phyloP scores from a whole-genome alignment of 768 basidiomycete species.

The Russula griseocarnosa region DNA sequence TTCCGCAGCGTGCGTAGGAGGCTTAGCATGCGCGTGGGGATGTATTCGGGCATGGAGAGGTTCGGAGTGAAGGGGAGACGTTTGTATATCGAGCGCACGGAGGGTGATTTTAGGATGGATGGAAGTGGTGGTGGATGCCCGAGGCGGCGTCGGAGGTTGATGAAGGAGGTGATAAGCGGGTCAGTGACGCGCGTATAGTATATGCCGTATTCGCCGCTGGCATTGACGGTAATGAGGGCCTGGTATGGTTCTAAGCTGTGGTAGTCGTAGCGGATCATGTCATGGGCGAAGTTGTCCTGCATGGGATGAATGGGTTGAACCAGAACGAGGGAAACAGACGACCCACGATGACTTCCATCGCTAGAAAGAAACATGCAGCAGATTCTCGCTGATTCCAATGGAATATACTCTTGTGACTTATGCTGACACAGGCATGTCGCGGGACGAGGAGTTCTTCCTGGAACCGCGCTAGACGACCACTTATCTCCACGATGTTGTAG shows the following conservation, averaged over 20 bases:
- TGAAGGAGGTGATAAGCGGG: slow-evolving; percentile 74
- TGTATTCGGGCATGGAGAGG: slow-evolving; percentile 79
- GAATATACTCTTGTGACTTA: slow-evolving; percentile 78
- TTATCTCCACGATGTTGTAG: slow-evolving; percentile 96
- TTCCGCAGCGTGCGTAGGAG: slow-evolving; percentile 78
- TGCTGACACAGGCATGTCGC: slow-evolving; percentile 61
- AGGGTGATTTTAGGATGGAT: slow-evolving; percentile 51
- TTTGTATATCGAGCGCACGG: slow-evolving; percentile 60
- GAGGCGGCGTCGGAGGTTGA: slow-evolving; percentile 60
- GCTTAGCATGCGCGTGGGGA: slow-evolving; percentile 85
- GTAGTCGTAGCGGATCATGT: slow-evolving; percentile 87
- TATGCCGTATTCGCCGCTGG: slow-evolving; percentile 75
- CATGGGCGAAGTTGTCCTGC: slow-evolving; percentile 96
- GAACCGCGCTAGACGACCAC: slow-evolving; percentile 63
- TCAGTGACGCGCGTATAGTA: slow-evolving; percentile 83
- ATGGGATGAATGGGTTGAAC: neutral
- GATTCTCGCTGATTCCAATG: slow-evolving; percentile 73
- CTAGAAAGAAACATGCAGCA: slow-evolving; percentile 88
- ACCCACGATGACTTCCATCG: slow-evolving; percentile 91
- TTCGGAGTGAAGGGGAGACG: slow-evolving; percentile 87
- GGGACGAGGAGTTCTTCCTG: slow-evolving; percentile 65
- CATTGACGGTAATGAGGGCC: slow-evolving; percentile 73
- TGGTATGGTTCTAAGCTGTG: slow-evolving; percentile 78
- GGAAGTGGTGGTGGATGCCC: slow-evolving; percentile 56
- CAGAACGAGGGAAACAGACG: slow-evolving; percentile 9